phyloP scores from a whole-genome alignment of 192 early-diverging fungal genomes.

The Backusella luteola region DNA sequence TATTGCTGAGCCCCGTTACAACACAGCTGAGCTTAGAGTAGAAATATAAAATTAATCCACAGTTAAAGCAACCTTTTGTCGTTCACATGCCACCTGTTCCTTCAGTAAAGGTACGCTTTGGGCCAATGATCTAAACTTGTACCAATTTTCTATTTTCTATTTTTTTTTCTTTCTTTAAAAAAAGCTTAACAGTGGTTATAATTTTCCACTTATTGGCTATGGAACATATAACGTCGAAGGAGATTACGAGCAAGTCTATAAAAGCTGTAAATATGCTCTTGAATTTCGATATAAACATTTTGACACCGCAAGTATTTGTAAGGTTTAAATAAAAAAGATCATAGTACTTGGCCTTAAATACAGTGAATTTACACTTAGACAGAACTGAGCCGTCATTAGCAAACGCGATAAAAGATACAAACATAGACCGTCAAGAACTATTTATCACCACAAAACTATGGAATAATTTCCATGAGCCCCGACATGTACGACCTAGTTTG shows the following conservation, averaged over 20 bases:
- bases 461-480: slow-evolving; percentile 50
- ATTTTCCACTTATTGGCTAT: slow-evolving; percentile 29
- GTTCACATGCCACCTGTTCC: neutral
- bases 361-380: slow-evolving; percentile 28
- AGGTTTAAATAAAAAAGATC: neutral
- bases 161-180: neutral
- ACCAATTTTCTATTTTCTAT: neutral
- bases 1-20: no score
- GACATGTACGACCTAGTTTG: slow-evolving; percentile 59
- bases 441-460: slow-evolving; percentile 65
- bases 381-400: slow-evolving; percentile 70
- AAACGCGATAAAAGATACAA: slow-evolving; percentile 47
- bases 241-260: slow-evolving; percentile 20
- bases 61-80: no score
- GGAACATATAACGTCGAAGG: slow-evolving; percentile 24
- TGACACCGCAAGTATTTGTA: slow-evolving; percentile 34
- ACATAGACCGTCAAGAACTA: slow-evolving; percentile 57
- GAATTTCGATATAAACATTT: slow-evolving; percentile 26
- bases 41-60: no score
- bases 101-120: neutral
- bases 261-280: slow-evolving; percentile 25
- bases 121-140: no score
- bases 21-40: no score
- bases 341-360: neutral
- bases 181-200: slow-evolving; percentile 35